Conservation (phyloP, 176 grass and related monocot species). For the Aegilops tauschii region DNA sequence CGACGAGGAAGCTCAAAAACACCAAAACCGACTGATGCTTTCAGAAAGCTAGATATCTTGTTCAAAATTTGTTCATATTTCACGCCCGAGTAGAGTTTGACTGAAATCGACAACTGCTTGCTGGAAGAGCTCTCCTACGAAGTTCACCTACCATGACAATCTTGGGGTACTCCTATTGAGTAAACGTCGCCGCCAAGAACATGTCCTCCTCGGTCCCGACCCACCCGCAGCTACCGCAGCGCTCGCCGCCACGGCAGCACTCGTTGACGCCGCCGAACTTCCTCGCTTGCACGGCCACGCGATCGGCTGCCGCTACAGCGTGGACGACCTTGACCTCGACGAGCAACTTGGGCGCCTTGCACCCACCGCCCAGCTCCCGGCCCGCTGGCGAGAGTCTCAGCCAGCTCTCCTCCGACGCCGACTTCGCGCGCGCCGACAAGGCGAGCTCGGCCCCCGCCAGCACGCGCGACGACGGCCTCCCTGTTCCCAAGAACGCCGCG, state of each 20-base stretch:
- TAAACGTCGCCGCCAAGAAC: conserved; percentile 56
- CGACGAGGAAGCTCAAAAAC: too few species aligned
- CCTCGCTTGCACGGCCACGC: neutral
- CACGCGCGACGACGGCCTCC: conserved; percentile 34
- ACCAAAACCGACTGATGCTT: too few species aligned
- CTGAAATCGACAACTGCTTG: too few species aligned
- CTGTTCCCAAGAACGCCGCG: conserved; percentile 8
- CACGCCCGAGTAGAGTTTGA: too few species aligned
- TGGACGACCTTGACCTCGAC: conserved; percentile 24
- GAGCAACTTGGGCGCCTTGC: conserved; percentile 41
- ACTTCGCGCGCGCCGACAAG: neutral
- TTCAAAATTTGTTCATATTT: too few species aligned
- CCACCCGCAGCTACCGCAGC: conserved; percentile 45
- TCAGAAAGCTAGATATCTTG: too few species aligned
- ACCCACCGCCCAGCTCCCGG: neutral
- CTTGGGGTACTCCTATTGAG: neutral
- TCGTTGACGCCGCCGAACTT: neutral
- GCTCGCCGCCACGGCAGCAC: conserved; percentile 25
- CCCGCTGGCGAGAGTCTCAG: conserved; percentile 21
- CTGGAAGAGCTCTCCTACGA: too few species aligned
- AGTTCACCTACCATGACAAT: neutral
- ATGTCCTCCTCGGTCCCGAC: conserved; percentile 60
- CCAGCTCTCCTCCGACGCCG: conserved; percentile 29
- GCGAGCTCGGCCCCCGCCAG: conserved; percentile 40
- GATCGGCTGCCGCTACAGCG: neutral